phyloP scores from a whole-genome alignment of 441 rosid genomes.

The Pelargonium citronellum region DNA sequence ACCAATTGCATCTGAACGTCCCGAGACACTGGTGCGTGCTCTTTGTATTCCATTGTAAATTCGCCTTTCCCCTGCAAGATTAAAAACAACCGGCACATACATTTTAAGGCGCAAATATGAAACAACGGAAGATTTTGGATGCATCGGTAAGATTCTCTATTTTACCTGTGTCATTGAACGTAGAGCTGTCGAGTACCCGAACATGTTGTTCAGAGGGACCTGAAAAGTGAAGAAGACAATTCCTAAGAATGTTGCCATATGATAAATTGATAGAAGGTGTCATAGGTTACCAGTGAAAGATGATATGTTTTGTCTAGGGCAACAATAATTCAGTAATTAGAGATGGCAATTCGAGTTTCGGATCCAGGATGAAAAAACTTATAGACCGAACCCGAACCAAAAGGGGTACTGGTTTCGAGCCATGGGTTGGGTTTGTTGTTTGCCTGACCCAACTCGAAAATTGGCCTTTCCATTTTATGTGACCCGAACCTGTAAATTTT shows the following conservation, averaged over 20 bases:
- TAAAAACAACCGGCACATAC: background rate
- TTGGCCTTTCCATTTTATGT: too few species aligned
- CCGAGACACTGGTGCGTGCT: slow-evolving; percentile 73
- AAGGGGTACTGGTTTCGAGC: too few species aligned
- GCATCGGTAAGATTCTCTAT: background rate
- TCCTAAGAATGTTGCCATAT: background rate
- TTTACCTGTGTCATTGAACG: slow-evolving; percentile 94
- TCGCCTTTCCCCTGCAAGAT: slow-evolving; percentile 80
- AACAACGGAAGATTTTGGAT: background rate
- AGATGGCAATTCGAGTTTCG: background rate
- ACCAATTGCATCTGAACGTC: slow-evolving; percentile 84
- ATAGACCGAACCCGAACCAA: too few species aligned
- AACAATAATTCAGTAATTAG: too few species aligned
- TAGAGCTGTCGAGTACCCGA: slow-evolving; percentile 90
- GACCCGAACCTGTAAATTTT: too few species aligned
- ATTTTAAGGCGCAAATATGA: background rate
- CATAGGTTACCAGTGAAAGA: background rate
- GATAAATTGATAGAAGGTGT: background rate
- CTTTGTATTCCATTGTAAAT: slow-evolving; percentile 98
- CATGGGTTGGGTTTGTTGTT: too few species aligned
- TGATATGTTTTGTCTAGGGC: background rate
- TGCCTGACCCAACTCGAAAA: too few species aligned
- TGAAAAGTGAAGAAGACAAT: slow-evolving; percentile 24
- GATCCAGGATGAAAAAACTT: too few species aligned
- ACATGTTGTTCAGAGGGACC: slow-evolving; percentile 98